Evolutionary conservation across 2,329 filamentous ascomycete genomes (phyloP), one percentile per base, ranked within the genome.

Genomic region (Neonectria hederae): DNA sequence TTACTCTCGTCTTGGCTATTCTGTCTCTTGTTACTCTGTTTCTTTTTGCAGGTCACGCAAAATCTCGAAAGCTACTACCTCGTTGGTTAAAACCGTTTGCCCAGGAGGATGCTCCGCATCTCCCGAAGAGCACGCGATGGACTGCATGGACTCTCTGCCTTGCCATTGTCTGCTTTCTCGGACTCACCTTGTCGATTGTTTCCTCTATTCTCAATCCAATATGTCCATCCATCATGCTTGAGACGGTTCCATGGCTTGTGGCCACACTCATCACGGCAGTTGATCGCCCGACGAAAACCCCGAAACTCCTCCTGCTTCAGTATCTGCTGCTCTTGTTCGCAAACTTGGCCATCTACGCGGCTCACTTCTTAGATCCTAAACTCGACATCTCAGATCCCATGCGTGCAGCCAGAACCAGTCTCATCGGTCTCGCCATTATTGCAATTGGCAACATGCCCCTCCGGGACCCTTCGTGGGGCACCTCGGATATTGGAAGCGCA

Each of bases 51-150:
- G 60, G 54, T 61, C 73, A 66, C 8, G 57, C 67, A 4, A 71
- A 67, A 3, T 59, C 80, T 6, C 64, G 71, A 2, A 73, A 74
- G 4, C 64, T 66, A 3, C 72, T 79, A 1, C 82, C 83, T 0
- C 74, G 71, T 46, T 84, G 82, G 81, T 71, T 78, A 14, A 76
- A 75, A 10, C 78, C 79, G 2, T 85, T 85, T 63, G 83, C 83
- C 3, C 72, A 76, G 9, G 83, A 85, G 67, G 65, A 78, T 21
- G 68, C 51, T 0, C 69, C 71, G 1, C 65, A 61, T 1, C 35
- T 58, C 0, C 42, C 67, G 19, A 77, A 74, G 42, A 64, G 71
- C 24, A 78, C 68, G 46, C 57, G 66, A 11, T 83, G 80, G 81
- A 80, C 76, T 1, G 66, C 76, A 43, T 83, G 80, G 79, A 81